phyloP scores from a whole-genome alignment of 2,329 filamentous ascomycete genomes.

The Neurospora sp. region DNA sequence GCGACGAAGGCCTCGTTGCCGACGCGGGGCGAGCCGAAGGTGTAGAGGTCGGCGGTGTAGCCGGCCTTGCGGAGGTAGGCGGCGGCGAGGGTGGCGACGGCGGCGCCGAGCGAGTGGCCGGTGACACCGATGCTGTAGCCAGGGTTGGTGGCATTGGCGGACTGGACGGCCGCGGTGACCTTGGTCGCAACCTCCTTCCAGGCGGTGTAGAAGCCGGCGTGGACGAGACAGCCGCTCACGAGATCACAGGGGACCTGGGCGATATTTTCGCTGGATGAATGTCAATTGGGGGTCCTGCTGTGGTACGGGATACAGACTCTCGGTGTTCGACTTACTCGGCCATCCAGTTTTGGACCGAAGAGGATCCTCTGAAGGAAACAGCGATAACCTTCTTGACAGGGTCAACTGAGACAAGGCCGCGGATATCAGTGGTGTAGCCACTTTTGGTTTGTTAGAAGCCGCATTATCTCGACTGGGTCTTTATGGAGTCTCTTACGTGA shows the following conservation, averaged over 20 bases:
- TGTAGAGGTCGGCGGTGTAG: slow-evolving; percentile 46
- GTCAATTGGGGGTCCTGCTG: slow-evolving; percentile 14
- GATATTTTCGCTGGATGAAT: slow-evolving; percentile 31
- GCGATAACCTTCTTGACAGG: slow-evolving; percentile 41
- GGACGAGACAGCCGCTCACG: slow-evolving; percentile 37
- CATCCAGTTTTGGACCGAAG: slow-evolving; percentile 51
- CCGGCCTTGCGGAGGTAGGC: slow-evolving; percentile 43
- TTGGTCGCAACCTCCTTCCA: slow-evolving; percentile 42
- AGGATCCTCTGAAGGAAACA: slow-evolving; percentile 48
- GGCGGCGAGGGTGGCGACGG: slow-evolving; percentile 50
- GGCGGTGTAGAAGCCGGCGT: slow-evolving; percentile 48
- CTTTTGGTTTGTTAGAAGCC: slow-evolving; percentile 6
- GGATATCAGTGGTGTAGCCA: slow-evolving; percentile 22
- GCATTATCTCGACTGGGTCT: not conserved
- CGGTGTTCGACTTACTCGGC: slow-evolving; percentile 29
- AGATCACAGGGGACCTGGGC: slow-evolving; percentile 26
- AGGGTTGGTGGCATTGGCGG: slow-evolving; percentile 36
- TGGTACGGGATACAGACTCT: slow-evolving; percentile 5
- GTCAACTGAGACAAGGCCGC: slow-evolving; percentile 44
- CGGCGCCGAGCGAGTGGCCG: slow-evolving; percentile 60
- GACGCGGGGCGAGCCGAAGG: slow-evolving; percentile 56
- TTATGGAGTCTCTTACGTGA: slow-evolving; percentile 23
- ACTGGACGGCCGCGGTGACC: slow-evolving; percentile 33
- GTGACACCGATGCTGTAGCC: slow-evolving; percentile 45
- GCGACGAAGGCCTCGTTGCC: slow-evolving; percentile 46